Percentiles rank a stretch among this genome's conserved stretches.
Conservation (phyloP, 257 asterid genomes). For the Capsicum baccatum region DNA sequence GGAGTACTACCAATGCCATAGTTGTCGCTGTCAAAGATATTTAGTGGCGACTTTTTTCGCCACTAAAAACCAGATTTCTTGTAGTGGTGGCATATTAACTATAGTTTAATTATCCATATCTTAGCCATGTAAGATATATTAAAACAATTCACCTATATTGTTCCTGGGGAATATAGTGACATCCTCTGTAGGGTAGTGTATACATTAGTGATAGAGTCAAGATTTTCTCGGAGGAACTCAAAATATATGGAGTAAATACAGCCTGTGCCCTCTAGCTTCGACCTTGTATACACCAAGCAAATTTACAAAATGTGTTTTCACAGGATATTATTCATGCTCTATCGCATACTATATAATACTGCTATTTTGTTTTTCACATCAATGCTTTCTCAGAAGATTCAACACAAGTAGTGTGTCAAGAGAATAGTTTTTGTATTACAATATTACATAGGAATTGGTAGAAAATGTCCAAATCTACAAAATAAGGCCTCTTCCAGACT, state of each 20-base stretch:
- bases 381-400: background rate
- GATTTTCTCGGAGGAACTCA: fast-evolving
- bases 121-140: no score
- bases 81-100: no score
- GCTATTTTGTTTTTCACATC: background rate
- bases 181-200: no score
- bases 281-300: background rate
- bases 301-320: no score
- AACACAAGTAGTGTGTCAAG: background rate
- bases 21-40: no score
- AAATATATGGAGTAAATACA: background rate
- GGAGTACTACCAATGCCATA: no score
- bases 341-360: background rate
- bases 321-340: background rate
- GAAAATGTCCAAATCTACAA: background rate
- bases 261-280: background rate
- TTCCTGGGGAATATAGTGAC: no score
- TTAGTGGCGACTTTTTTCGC: no score
- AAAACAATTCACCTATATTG: no score
- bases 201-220: background rate
- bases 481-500: background rate
- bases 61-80: no score
- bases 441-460: background rate
- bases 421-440: background rate
- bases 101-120: no score